A percentile compares a stretch with the other conserved stretches of the same genome.
Evolutionary conservation across 2,329 filamentous ascomycete genomes (phyloP).

Genomic region (Botrytis deweyae): DNA sequence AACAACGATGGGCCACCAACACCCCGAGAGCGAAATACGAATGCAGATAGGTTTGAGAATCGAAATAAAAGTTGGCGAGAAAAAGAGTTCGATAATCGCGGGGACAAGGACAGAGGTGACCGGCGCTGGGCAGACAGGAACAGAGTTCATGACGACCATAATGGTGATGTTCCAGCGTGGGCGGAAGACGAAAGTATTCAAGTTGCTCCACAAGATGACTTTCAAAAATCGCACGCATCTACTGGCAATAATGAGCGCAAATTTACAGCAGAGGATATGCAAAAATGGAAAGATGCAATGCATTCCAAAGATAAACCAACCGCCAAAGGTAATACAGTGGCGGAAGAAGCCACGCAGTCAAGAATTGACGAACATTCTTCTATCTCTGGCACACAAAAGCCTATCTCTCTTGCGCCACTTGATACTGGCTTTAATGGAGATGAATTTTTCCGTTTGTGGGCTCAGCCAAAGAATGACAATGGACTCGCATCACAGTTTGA

Average conservation of each 20-base stretch:
- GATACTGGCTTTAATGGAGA: slow-evolving; percentile 64
- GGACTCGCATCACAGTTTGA: slow-evolving; percentile 41
- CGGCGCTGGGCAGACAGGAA: slow-evolving; percentile 48
- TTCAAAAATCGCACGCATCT: slow-evolving; percentile 88
- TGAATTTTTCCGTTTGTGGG: slow-evolving; percentile 68
- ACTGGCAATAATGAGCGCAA: slow-evolving; percentile 40
- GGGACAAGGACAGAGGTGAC: slow-evolving; percentile 33
- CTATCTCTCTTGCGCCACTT: slow-evolving; percentile 53
- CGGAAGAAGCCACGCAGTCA: slow-evolving; percentile 42
- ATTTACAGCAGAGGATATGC: slow-evolving; percentile 87
- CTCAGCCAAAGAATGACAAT: slow-evolving; percentile 50
- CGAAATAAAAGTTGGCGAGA: slow-evolving; percentile 43
- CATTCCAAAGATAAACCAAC: slow-evolving; percentile 35
- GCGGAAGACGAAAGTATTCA: slow-evolving; percentile 70
- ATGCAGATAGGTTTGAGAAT: slow-evolving; percentile 38
- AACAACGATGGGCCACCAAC: slow-evolving; percentile 40
- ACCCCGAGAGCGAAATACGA: slow-evolving; percentile 38
- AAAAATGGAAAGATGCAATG: slow-evolving; percentile 92
- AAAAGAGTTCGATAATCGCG: slow-evolving; percentile 42
- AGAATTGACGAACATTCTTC: slow-evolving; percentile 41
- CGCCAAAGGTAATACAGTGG: slow-evolving; percentile 30
- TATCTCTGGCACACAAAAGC: slow-evolving; percentile 46
- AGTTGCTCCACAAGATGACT: slow-evolving; percentile 82
- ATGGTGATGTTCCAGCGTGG: slow-evolving; percentile 67
- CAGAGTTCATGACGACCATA: slow-evolving; percentile 46